phyloP scores from a whole-genome alignment of 495 filamentous ascomycete species.

The Lepidopterella palustris region DNA sequence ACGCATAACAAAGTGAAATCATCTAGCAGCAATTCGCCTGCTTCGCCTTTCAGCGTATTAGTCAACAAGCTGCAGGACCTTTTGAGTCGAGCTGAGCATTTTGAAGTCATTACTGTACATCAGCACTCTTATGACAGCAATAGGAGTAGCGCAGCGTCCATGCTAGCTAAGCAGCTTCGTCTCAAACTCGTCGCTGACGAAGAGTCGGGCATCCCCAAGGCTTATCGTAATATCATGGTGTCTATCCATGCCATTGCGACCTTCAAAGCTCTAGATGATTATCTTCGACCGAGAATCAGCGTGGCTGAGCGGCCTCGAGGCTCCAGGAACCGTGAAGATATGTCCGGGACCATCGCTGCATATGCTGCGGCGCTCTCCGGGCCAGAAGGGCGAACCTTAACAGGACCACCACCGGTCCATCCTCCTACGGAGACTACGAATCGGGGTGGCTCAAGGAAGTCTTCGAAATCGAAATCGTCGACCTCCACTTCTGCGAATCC shows the following conservation, averaged over 20 bases:
- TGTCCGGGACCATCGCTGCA: slow-evolving; percentile 61
- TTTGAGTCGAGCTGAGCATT: slow-evolving; percentile 92
- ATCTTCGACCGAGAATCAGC: slow-evolving; percentile 82
- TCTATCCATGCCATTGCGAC: slow-evolving; percentile 98
- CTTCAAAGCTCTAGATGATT: slow-evolving; percentile 95
- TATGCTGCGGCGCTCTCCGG: slow-evolving; percentile 66
- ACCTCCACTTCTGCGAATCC: slow-evolving; percentile 1
- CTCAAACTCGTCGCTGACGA: slow-evolving; percentile 87
- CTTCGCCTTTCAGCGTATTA: slow-evolving; percentile 83
- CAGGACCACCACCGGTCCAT: slow-evolving; percentile 17
- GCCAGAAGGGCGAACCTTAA: slow-evolving; percentile 36
- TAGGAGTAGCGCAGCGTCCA: slow-evolving; percentile 83
- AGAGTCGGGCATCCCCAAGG: slow-evolving; percentile 74
- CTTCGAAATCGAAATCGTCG: slow-evolving; percentile 17
- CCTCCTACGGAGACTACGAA: slow-evolving; percentile 23
- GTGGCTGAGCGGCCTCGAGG: slow-evolving; percentile 72
- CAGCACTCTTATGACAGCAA: slow-evolving; percentile 89
- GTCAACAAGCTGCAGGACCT: slow-evolving; percentile 94
- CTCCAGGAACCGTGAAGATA: slow-evolving; percentile 58
- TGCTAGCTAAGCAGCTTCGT: slow-evolving; percentile 93
- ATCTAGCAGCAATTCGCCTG: slow-evolving; percentile 54
- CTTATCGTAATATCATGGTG: slow-evolving; percentile 91
- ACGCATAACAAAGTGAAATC: slow-evolving; percentile 50
- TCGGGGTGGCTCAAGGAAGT: slow-evolving; percentile 13
- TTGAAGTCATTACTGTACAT: slow-evolving; percentile 92